Evolutionary conservation across 1,284 basidiomycete genomes (phyloP), one percentile per base, ranked within the genome.

Genomic region (Irpex sp.): DNA sequence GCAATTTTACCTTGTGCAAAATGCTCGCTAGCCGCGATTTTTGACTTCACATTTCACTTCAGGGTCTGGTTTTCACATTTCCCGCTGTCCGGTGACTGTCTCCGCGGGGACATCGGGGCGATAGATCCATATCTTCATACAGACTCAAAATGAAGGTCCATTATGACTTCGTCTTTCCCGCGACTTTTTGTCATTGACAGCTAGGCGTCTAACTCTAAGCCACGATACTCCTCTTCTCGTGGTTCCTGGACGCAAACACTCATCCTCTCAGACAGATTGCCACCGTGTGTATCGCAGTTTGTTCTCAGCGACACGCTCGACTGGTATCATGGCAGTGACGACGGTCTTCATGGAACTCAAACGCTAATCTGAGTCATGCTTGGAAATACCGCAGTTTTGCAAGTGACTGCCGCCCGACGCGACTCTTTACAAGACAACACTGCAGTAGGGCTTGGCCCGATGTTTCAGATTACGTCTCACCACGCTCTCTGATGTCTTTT

Each of bases 181-280:
- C 50, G 15, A 51, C 50, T n/a, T 17, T 46, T 50, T 50, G 49
- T 50, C 49, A 21, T 55, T 55, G 53, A 55, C 53, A 55, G 53
- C 53, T 9, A 8, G 26, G 53, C 53, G 53, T 26, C 53, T 55
- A 55, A 55, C 53, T 55, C 53, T 55, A 55, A 55, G 53, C 53
- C 53, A 55, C 53, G 53, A 50, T 50, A 19, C 11, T 21, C 11
- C 15, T 43, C 39, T 9, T 11, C 39, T 11, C 39, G 15, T 26
- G 39, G 39, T 43, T 43, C 39, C 39, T 43, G 39, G 39, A 43
- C 39, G 6, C 39, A 43, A 43, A 43, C 39, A 43, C 39, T 43
- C 39, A 43, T 15, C 11, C 15, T 15, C 15, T 43, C 39, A 15
- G 15, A 43, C 39, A 43, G 39, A 43, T 43, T 43, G 39, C 15